These are phyloP conservation scores for Stagonosporopsis vannaccii DNA, from an alignment of 2,329 filamentous ascomycete species.

Conservation along the genomic window DNA sequence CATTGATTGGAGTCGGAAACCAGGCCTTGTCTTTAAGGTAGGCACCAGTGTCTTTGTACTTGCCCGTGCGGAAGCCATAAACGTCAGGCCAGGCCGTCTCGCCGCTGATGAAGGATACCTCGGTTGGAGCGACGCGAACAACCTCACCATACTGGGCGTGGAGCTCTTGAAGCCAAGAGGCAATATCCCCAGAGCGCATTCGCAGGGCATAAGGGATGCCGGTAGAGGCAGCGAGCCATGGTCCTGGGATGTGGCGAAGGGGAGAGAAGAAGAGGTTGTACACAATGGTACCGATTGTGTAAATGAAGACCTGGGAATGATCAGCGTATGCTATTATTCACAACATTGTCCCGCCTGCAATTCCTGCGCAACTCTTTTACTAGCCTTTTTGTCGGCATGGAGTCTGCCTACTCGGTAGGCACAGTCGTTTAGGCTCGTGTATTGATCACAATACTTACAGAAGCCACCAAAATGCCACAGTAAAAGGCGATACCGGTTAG, in stretches of 20 bases:
- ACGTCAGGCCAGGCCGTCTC: slow-evolving; percentile 55
- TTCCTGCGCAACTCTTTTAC: background rate
- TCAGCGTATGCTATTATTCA: slow-evolving; percentile 2
- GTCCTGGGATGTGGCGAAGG: slow-evolving; percentile 54
- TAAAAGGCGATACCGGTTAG: slow-evolving; percentile 20
- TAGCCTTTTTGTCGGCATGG: background rate
- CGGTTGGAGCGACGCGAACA: slow-evolving; percentile 52
- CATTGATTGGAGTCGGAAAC: slow-evolving; percentile 44
- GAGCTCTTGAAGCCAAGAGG: slow-evolving; percentile 34
- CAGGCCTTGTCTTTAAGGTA: slow-evolving; percentile 50
- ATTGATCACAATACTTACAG: slow-evolving; percentile 13
- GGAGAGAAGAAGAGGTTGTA: slow-evolving; percentile 56
- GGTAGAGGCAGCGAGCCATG: slow-evolving; percentile 43
- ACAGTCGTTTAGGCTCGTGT: background rate
- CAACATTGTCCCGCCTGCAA: no score
- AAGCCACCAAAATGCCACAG: slow-evolving; percentile 15
- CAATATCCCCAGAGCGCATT: slow-evolving; percentile 36
- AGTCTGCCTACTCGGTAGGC: background rate
- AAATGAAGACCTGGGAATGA: slow-evolving; percentile 19
- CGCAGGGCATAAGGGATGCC: slow-evolving; percentile 43
- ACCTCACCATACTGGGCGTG: slow-evolving; percentile 54
- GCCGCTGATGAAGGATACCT: slow-evolving; percentile 54
- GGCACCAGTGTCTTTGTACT: slow-evolving; percentile 42
- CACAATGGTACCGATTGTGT: slow-evolving; percentile 26
- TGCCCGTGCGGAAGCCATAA: slow-evolving; percentile 51